Percentiles rank a stretch among this genome's conserved stretches.
Conservation (phyloP, 2,329 filamentous ascomycete species). For the Microsporum audouinii region DNA sequence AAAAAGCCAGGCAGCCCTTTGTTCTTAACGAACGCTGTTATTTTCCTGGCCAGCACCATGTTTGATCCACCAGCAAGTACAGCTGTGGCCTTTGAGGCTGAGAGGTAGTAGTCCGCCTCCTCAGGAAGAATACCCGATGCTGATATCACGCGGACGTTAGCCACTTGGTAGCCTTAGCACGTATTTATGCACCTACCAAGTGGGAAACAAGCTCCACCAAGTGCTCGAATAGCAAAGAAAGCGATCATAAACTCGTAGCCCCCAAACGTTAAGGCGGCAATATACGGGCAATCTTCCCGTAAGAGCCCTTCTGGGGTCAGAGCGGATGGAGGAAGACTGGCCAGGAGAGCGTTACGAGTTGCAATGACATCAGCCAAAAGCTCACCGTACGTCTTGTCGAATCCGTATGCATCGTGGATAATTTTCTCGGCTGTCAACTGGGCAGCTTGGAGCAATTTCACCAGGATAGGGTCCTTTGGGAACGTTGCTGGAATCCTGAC, state of each 20-base stretch:
- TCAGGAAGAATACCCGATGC: conserved; percentile 32
- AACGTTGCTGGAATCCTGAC: neutral
- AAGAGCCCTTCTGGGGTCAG: conserved; percentile 29
- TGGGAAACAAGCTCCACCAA: conserved; percentile 40
- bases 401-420: conserved; percentile 8
- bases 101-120: conserved; percentile 35
- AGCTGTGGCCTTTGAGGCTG: conserved; percentile 28
- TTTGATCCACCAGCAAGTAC: conserved; percentile 29
- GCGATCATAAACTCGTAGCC: conserved; percentile 40
- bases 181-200: conserved; percentile 17
- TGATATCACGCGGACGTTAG: neutral
- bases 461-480: conserved; percentile 11
- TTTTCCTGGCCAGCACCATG: conserved; percentile 20
- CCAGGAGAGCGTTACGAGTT: conserved; percentile 30
- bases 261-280: conserved; percentile 35
- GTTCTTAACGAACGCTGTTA: conserved; percentile 24
- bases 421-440: neutral
- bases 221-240: conserved; percentile 35
- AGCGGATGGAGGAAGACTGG: conserved; percentile 21
- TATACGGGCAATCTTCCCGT: conserved; percentile 18
- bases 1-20: neutral
- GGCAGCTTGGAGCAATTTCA: neutral
- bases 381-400: conserved; percentile 28
- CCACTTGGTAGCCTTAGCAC: neutral
- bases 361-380: conserved; percentile 36